Evolutionary conservation across 2,329 filamentous ascomycete species (phyloP).

Genomic region (Hypoxylon sp.): DNA sequence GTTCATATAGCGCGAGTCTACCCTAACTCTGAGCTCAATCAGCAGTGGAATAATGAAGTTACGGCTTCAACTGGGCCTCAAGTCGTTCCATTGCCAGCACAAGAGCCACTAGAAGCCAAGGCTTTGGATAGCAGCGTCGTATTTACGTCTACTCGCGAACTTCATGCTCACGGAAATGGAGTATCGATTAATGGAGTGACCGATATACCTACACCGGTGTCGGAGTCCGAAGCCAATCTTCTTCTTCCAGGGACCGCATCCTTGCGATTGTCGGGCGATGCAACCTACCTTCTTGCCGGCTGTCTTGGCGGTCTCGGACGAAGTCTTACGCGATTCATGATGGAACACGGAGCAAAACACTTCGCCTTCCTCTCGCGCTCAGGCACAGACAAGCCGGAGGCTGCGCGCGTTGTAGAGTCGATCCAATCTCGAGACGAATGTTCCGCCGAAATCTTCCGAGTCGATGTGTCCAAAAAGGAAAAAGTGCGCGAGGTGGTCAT

Average conservation of each 20-base stretch:
- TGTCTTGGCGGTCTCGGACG: conserved; percentile 54
- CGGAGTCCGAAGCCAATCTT: not conserved
- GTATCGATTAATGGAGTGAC: not conserved
- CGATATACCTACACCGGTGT: not conserved
- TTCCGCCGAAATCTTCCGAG: conserved; percentile 47
- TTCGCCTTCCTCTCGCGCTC: conserved; percentile 54
- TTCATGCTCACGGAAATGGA: conserved; percentile 24
- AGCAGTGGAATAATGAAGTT: not conserved
- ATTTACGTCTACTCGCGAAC: conserved; percentile 6
- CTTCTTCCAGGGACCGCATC: not conserved
- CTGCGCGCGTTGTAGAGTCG: conserved; percentile 39
- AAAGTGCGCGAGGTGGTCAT: conserved; percentile 44
- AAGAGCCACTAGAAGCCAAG: conserved; percentile 1
- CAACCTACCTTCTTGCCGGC: conserved; percentile 46
- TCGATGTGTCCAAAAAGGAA: conserved; percentile 48
- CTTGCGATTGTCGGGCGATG: conserved; percentile 13
- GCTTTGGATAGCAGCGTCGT: not conserved
- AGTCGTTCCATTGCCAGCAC: conserved; percentile 14
- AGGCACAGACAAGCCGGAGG: conserved; percentile 48
- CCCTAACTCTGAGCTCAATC: conserved; percentile 9
- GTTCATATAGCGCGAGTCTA: conserved; percentile 42
- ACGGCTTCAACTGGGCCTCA: conserved; percentile 13
- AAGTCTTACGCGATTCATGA: conserved; percentile 54
- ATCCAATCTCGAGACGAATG: conserved; percentile 42
- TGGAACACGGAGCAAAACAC: conserved; percentile 51